phyloP scores from a whole-genome alignment of 441 rosid species.

The Brassica hybrid region DNA sequence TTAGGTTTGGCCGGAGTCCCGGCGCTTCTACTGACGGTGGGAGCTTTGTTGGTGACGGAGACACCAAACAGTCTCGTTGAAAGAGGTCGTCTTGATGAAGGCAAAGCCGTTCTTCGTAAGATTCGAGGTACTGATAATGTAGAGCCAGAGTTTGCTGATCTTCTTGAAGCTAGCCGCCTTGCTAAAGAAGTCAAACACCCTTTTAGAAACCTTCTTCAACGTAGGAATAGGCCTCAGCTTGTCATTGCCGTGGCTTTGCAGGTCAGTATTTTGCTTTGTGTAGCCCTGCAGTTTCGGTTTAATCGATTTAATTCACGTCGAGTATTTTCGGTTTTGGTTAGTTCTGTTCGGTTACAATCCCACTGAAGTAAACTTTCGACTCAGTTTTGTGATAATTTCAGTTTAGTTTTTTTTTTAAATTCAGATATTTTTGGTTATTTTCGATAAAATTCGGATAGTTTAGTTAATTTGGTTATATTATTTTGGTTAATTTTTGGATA shows the following conservation, averaged over 20 bases:
- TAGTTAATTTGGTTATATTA: background rate
- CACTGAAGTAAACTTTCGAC: background rate
- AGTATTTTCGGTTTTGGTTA: background rate
- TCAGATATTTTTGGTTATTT: background rate
- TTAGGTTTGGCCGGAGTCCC: constrained; percentile 89
- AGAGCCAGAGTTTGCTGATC: constrained; percentile 82
- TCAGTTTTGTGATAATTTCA: background rate
- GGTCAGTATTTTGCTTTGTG: constrained; percentile 48
- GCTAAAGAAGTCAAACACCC: constrained; percentile 91
- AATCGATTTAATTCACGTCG: background rate
- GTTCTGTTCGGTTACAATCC: background rate
- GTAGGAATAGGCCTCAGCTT: constrained; percentile 82
- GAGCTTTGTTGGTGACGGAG: constrained; percentile 77
- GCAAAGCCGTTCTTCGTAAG: constrained; percentile 74
- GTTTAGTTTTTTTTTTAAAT: background rate
- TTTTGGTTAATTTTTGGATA: background rate
- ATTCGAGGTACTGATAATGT: constrained; percentile 82
- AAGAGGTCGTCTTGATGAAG: constrained; percentile 84
- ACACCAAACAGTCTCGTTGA: constrained; percentile 94
- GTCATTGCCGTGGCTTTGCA: constrained; percentile 84
- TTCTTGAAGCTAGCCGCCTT: constrained; percentile 85
- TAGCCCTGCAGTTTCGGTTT: background rate
- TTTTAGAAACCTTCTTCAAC: constrained; percentile 73
- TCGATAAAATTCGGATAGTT: background rate
- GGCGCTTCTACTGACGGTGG: constrained; percentile 74